Base-by-base conservation (phyloP, 495 filamentous ascomycete genomes). In the Podospora pseudocomata region DNA sequence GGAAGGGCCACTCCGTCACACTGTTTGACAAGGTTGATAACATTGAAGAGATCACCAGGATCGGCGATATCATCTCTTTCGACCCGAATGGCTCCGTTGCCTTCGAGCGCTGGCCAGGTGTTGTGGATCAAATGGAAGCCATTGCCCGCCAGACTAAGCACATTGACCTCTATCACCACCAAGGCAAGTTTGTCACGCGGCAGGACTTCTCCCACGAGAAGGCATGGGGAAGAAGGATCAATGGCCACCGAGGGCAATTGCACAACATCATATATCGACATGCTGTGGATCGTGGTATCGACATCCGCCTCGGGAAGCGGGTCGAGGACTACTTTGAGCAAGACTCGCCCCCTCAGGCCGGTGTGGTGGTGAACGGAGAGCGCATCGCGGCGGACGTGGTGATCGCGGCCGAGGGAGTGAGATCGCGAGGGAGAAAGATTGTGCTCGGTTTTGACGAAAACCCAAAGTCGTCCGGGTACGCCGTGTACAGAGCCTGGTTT, bases 171-270 rank as follows among this genome's bases (percentile, higher is more conserved):
- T 77, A 71, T 57, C 75, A 78, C 65, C 72, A 76, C 75, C 34
- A 75, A 57, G 75, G 76, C 44, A 34, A 70, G 63, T 78, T 77
- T 30, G 73, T 75, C 0, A 75, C 76, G 0, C 72, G 75, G 3
- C 76, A 78, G 69, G 71, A 67, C 11, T 78, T 78, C 32, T 68
- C 68, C 5, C 65, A 69, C 60, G 75, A 78, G 68, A 75, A 68
- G 66, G 65, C 54, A 11, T 76, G 72, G 76, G 76, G 76, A 6
- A 34, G 76, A 0, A 65, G 76, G 34, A 78, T 83, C 71, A 88
- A 90, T 72, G 88, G 88, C 23, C 87, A 90, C 74, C 80, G 88
- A 39, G 87, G 86, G 30, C 82, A 89, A 73, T 80, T 90, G 69
- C 86, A 90, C 74, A 78, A 81, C 74, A 83, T 89, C 62, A 78